phyloP scores from a whole-genome alignment of 139 green algal species.

The Desmodesmus armatus region DNA sequence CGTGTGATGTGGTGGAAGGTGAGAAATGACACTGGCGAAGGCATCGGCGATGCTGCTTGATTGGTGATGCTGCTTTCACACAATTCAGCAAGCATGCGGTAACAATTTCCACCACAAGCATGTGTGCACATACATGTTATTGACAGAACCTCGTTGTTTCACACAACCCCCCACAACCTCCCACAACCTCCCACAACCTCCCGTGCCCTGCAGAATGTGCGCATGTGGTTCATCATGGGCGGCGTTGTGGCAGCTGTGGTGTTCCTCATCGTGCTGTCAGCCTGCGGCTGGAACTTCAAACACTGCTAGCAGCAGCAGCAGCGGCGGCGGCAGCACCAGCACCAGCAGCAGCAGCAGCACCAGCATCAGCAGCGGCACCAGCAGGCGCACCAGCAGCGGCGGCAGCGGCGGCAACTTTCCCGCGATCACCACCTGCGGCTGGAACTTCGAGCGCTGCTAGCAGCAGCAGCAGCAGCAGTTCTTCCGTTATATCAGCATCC shows the following conservation, averaged over 20 bases:
- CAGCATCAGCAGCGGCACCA: background rate
- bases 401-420: background rate
- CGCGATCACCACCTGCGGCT: background rate
- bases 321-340: background rate
- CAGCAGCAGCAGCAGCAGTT: background rate
- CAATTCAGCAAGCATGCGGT: background rate
- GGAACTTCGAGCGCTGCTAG: background rate
- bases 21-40: too few species aligned
- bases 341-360: background rate
- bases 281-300: conserved; percentile 2
- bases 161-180: too few species aligned
- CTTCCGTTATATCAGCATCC: background rate
- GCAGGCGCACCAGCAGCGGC: background rate
- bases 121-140: background rate
- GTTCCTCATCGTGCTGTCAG: conserved; percentile 33
- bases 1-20: conserved; percentile 83
- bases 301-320: background rate
- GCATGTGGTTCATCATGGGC: conserved; percentile 44
- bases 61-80: too few species aligned
- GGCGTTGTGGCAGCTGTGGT: conserved; percentile 28
- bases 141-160: too few species aligned
- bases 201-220: conserved; percentile 36
- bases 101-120: background rate
- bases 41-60: background rate
- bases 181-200: too few species aligned